Conservation (phyloP, 257 asterid genomes). For the Ophiorrhiza pumila region DNA sequence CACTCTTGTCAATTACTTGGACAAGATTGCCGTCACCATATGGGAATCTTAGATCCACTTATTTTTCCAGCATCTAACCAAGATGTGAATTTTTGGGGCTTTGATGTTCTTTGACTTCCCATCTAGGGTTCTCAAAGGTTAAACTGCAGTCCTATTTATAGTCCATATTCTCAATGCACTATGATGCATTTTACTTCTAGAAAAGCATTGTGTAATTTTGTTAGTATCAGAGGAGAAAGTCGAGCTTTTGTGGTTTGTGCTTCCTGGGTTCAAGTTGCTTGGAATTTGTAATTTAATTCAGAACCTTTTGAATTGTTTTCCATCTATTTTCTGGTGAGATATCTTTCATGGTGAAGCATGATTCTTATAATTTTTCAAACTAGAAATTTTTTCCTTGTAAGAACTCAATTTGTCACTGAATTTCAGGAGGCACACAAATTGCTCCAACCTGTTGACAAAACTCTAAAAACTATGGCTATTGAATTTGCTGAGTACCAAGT, state of each 20-base stretch:
- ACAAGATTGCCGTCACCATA: neutral
- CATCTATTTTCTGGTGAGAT: neutral
- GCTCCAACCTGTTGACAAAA: conserved; percentile 92
- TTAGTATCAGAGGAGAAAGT: neutral
- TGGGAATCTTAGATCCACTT: neutral
- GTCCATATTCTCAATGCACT: neutral
- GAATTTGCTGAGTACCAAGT: conserved; percentile 99
- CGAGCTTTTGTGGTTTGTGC: neutral
- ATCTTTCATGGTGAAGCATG: neutral
- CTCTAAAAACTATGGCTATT: conserved; percentile 83
- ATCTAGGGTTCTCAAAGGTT: neutral
- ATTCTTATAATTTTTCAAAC: neutral
- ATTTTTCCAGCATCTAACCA: neutral
- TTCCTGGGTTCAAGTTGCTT: neutral
- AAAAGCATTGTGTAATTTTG: neutral
- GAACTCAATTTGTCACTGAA: conserved; percentile 18
- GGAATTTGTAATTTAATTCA: neutral
- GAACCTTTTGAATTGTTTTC: neutral
- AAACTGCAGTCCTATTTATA: neutral
- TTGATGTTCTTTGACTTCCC: neutral
- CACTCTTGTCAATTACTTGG: neutral
- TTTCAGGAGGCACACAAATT: conserved; percentile 93
- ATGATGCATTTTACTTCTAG: neutral
- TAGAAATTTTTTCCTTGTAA: neutral
- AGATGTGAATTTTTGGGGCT: neutral